These are phyloP conservation scores for Colletotrichum sp. DNA, from an alignment of 2,329 filamentous ascomycete genomes.

Conservation along the genomic window DNA sequence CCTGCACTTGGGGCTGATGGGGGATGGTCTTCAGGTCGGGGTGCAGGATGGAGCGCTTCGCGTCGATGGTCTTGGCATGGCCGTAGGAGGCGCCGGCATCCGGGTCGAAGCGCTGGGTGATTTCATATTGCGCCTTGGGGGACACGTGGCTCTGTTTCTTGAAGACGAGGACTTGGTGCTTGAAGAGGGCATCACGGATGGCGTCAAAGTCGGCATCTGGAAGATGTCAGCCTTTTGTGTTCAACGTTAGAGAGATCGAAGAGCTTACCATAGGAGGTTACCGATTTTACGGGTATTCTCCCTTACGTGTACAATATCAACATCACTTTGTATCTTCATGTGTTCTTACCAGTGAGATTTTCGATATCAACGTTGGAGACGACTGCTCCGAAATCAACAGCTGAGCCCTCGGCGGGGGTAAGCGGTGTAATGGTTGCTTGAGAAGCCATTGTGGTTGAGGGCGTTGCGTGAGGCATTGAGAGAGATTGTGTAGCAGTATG, in stretches of 20 bases:
- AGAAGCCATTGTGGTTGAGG: neutral
- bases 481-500: neutral
- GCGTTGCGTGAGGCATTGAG: neutral
- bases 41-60: conserved; percentile 69
- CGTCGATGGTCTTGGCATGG: conserved; percentile 76
- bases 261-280: conserved; percentile 61
- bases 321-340: conserved; percentile 9
- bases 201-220: conserved; percentile 67
- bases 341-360: conserved; percentile 61
- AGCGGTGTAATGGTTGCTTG: conserved; percentile 39
- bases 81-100: conserved; percentile 68
- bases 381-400: conserved; percentile 65
- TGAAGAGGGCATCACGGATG: conserved; percentile 71
- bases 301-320: conserved; percentile 26
- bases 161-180: conserved; percentile 72
- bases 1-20: conserved; percentile 76
- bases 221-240: conserved; percentile 19
- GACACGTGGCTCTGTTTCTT: conserved; percentile 69
- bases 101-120: conserved; percentile 78
- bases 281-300: conserved; percentile 65
- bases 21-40: conserved; percentile 83
- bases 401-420: conserved; percentile 37
- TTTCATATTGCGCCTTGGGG: conserved; percentile 74
- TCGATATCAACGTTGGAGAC: conserved; percentile 65
- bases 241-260: neutral